Evolutionary conservation across 495 filamentous ascomycete genomes (phyloP), one percentile per base, ranked within the genome.

Genomic region (Aspergillus steynii): DNA sequence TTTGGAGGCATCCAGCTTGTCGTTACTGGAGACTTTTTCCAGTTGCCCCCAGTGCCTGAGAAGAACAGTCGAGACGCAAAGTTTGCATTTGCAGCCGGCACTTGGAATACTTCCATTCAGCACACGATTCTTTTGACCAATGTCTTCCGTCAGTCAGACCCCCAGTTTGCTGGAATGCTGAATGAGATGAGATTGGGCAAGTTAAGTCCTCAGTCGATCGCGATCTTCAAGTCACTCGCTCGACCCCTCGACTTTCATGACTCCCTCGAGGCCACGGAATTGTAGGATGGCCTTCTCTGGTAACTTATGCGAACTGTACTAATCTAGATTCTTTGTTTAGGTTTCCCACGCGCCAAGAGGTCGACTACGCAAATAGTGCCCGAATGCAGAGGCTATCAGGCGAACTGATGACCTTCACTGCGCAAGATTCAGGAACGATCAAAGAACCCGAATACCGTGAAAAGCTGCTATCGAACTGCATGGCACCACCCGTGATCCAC

Each of bases 1-100:
- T 99, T 97, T 77, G 95, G 95, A 55, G 95, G 96, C 6, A 98
- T 99, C 51, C 95, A 99, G 69, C 82, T 99, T 32, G 84, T 99
- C 48, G 90, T 99, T 52, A 98, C 96, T 0, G 95, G 95, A 3
- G 95, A 99, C 70, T 99, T 98, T 74, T 99, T 98, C 73, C 95
- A 99, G 74, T 73, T 99, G 14, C 95, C 95, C 4, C 95, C 95
- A 2, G 95, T 99, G 2, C 93, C 95, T 4, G 93, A 96, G 5
- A 65, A 68, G 7, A 80, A 82, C 55, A 86, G 85, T 37, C 83
- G 84, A 50, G 80, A 87, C 14, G 83, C 87, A 48, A 96, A 91
- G 69, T 99, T 99, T 72, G 88, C 92, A 1, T 99, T 99, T 67
- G 89, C 96, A 62, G 94, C 94, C 7, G 85, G 84, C 3, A 93